Base-by-base conservation (phyloP, 306 rosid genomes). In the Dalbergia oliveri region DNA sequence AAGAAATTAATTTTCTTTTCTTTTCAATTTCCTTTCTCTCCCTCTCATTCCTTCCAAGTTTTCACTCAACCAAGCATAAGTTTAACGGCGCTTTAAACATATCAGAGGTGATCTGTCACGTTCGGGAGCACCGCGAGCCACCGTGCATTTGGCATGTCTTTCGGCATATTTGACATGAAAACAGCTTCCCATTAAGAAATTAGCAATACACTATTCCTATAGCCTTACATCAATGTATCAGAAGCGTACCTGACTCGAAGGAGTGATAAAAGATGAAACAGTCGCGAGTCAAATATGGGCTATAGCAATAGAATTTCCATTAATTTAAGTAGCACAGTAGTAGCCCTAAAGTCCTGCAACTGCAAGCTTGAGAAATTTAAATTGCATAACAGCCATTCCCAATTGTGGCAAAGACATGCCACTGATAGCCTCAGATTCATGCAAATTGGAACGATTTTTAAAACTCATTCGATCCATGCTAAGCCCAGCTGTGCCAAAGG, bases 401-500 rank as follows among this genome's bases (percentile, higher is more conserved):
- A 14, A 3, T 45, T 73, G 18, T 21, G 26, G 77, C 54, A 56
- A 73, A 18, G 33, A 5, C 26, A 37, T 19, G 73, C 56, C 10
- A 37, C 61, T 76, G 53, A 37, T n/a, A 19, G 8, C 9, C 13
- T 19, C 35, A 50, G 8, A 26, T 11, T 16, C 47, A 33, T 26
- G 60, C 16, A 71, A 51, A 51, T n/a, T 71, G 31, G 16, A 60
- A 76, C 16, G 21, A 19, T 33, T 37, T 34, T 45, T 37, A 77
- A 77, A 26, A 49, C 41, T 47, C 67, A 54, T 56, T 43, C 31
- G 54, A 65, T 34, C 26, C 23, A 14, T 44, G 41, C 8, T 10
- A 43, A 9, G 58, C 41, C 86, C 31, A 86, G 88, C 21, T 23
- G 68, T 34, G 92, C 91, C 44, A 88, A 69, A 50, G 70, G 64